phyloP scores from a whole-genome alignment of 2,329 filamentous ascomycete species.

The Aspergillus proliferans region DNA sequence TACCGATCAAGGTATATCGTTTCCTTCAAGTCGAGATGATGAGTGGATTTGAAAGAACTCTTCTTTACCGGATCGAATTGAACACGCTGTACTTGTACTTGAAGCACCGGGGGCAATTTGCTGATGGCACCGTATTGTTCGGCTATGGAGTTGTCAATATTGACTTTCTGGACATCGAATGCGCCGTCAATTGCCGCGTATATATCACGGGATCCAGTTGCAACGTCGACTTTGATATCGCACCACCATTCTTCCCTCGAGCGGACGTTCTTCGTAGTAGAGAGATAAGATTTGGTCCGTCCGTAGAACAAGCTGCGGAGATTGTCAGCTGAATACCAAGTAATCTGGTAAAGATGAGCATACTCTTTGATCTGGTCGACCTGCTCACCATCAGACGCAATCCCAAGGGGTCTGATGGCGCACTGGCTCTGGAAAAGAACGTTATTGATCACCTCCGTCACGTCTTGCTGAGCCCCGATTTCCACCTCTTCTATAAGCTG shows the following conservation, averaged over 20 bases:
- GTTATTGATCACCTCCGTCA: slow-evolving; percentile 90
- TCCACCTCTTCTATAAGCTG: slow-evolving; percentile 47
- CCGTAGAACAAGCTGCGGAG: slow-evolving; percentile 45
- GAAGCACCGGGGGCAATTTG: slow-evolving; percentile 74
- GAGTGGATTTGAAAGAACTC: slow-evolving; percentile 63
- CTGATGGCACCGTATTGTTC: slow-evolving; percentile 66
- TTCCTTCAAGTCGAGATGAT: slow-evolving; percentile 72
- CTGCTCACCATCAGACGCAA: slow-evolving; percentile 67
- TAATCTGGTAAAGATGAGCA: slow-evolving; percentile 6
- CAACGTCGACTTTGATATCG: slow-evolving; percentile 58
- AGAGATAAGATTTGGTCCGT: slow-evolving; percentile 39
- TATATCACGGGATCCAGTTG: slow-evolving; percentile 57
- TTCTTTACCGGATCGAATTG: slow-evolving; percentile 60
- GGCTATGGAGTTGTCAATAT: slow-evolving; percentile 55
- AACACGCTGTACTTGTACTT: slow-evolving; percentile 81
- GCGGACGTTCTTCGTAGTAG: slow-evolving; percentile 41
- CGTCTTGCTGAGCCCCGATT: slow-evolving; percentile 77
- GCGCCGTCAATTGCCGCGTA: slow-evolving; percentile 80
- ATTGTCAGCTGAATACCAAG: slow-evolving; percentile 7
- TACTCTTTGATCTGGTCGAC: slow-evolving; percentile 68
- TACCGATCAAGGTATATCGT: slow-evolving; percentile 84
- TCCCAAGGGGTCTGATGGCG: slow-evolving; percentile 67
- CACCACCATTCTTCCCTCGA: slow-evolving; percentile 54
- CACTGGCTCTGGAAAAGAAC: slow-evolving; percentile 86
- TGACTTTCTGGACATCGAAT: slow-evolving; percentile 73